phyloP scores from a whole-genome alignment of 176 grass and related monocot genomes.

The Oryza rufipogon region DNA sequence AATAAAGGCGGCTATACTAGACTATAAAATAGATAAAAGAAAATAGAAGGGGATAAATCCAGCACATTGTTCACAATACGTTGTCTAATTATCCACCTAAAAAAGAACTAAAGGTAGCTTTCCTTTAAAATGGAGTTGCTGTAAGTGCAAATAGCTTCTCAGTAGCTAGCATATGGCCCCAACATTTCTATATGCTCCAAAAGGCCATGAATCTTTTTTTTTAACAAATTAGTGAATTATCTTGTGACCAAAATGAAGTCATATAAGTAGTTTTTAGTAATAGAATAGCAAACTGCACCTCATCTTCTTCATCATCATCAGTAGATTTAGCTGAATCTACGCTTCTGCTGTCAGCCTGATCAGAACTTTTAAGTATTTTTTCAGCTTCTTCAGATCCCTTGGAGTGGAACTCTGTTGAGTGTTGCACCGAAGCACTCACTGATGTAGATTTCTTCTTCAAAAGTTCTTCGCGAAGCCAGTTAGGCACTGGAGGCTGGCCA shows the following conservation, averaged over 20 bases:
- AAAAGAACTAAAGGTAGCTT: constrained; percentile 14
- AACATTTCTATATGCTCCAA: background rate
- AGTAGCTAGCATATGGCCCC: constrained; percentile 5
- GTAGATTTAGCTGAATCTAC: constrained; percentile 68
- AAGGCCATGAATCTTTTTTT: background rate
- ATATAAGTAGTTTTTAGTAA: constrained; percentile 1
- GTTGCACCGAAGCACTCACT: constrained; percentile 37
- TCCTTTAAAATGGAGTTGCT: background rate
- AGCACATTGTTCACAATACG: background rate
- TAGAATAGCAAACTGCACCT: constrained; percentile 46
- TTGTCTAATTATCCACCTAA: constrained; percentile 16
- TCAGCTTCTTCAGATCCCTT: constrained; percentile 60
- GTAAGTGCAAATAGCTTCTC: constrained; percentile 20
- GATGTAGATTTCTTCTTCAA: constrained; percentile 81
- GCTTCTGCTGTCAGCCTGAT: constrained; percentile 67
- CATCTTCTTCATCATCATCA: constrained; percentile 80
- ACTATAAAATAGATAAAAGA: constrained; percentile 7
- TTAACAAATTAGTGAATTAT: background rate
- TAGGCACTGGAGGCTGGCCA: constrained; percentile 84
- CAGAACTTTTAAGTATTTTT: constrained; percentile 50
- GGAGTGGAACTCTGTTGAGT: constrained; percentile 50
- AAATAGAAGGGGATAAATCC: background rate
- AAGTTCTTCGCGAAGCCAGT: constrained; percentile 98
- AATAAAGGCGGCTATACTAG: background rate
- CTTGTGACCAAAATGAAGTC: background rate